A percentile compares a stretch with the other conserved stretches of the same genome.
Evolutionary conservation across 2,329 filamentous ascomycete genomes (phyloP).

Genomic region (Phaeosphaeriaceae sp.): DNA sequence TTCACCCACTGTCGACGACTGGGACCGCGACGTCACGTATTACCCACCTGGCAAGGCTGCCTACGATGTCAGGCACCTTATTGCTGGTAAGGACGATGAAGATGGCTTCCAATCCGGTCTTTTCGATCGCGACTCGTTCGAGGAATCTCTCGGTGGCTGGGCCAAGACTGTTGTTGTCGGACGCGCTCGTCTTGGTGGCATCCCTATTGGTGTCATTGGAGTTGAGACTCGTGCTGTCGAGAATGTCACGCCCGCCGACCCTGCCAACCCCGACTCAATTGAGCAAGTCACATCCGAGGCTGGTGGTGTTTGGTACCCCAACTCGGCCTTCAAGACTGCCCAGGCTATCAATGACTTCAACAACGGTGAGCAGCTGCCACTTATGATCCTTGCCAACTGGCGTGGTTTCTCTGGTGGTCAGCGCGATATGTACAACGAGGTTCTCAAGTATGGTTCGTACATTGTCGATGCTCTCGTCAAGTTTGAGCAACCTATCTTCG

Average conservation of each 20-base stretch:
- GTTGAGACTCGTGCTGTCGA: conserved; percentile 96
- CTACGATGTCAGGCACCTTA: conserved; percentile 94
- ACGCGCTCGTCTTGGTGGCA: conserved; percentile 93
- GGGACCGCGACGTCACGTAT: conserved; percentile 92
- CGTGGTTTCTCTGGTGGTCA: conserved; percentile 99
- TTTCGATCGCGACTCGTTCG: conserved; percentile 96
- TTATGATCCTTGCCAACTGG: conserved; percentile 99
- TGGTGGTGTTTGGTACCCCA: conserved; percentile 99
- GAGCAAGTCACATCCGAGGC: conserved; percentile 95
- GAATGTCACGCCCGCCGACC: conserved; percentile 95
- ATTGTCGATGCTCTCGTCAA: conserved; percentile 98
- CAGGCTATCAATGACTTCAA: conserved; percentile 99
- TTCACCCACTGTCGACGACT: conserved; percentile 80
- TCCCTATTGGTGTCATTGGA: conserved; percentile 96
- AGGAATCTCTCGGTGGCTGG: conserved; percentile 96
- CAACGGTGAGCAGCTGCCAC: conserved; percentile 93
- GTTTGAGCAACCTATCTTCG: conserved; percentile 97
- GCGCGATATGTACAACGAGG: conserved; percentile 99
- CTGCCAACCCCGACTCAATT: conserved; percentile 97
- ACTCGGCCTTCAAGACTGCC: conserved; percentile 99
- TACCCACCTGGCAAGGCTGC: conserved; percentile 79
- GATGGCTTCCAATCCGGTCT: conserved; percentile 88
- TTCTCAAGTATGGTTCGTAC: conserved; percentile 98
- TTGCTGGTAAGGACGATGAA: conserved; percentile 83
- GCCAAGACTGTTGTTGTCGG: conserved; percentile 95